A percentile compares a stretch with the other conserved stretches of the same genome.
phyloP scores from a whole-genome alignment of 805 yeast genomes.

The Yarrowia sp. region DNA sequence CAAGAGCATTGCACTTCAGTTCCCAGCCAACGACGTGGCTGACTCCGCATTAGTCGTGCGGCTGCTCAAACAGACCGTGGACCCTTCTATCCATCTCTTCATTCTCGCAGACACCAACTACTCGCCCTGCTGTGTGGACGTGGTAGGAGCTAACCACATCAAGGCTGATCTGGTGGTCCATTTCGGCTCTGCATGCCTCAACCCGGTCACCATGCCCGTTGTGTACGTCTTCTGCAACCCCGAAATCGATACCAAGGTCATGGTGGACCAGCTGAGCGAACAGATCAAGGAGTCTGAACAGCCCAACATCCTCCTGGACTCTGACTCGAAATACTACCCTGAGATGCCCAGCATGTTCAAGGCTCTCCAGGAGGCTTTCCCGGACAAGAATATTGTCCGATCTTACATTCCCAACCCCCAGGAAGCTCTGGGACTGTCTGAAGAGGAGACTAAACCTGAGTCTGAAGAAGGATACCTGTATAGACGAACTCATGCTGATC shows the following conservation, averaged over 20 bases:
- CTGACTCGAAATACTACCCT: slow-evolving; percentile 71
- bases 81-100: slow-evolving; percentile 58
- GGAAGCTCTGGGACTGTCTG: slow-evolving; percentile 7
- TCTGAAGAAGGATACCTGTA: slow-evolving; percentile 17
- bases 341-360: slow-evolving; percentile 53
- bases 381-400: slow-evolving; percentile 18
- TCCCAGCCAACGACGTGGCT: slow-evolving; percentile 80
- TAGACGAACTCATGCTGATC: slow-evolving; percentile 10
- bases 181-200: slow-evolving; percentile 94
- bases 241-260: slow-evolving; percentile 53
- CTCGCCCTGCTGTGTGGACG: slow-evolving; percentile 94
- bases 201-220: slow-evolving; percentile 76
- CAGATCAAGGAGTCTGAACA: slow-evolving; percentile 55
- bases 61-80: slow-evolving; percentile 39
- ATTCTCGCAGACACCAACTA: slow-evolving; percentile 95
- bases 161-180: slow-evolving; percentile 84
- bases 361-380: slow-evolving; percentile 10
- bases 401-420: slow-evolving; percentile 29
- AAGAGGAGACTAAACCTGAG: slow-evolving; percentile 13
- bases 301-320: slow-evolving; percentile 62
- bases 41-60: slow-evolving; percentile 75
- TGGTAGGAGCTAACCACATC: slow-evolving; percentile 95
- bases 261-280: slow-evolving; percentile 54
- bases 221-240: slow-evolving; percentile 74
- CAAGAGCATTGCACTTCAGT: slow-evolving; percentile 77